Base-by-base conservation (phyloP, 768 basidiomycete species). In the Symmetrospora coprosmae region DNA sequence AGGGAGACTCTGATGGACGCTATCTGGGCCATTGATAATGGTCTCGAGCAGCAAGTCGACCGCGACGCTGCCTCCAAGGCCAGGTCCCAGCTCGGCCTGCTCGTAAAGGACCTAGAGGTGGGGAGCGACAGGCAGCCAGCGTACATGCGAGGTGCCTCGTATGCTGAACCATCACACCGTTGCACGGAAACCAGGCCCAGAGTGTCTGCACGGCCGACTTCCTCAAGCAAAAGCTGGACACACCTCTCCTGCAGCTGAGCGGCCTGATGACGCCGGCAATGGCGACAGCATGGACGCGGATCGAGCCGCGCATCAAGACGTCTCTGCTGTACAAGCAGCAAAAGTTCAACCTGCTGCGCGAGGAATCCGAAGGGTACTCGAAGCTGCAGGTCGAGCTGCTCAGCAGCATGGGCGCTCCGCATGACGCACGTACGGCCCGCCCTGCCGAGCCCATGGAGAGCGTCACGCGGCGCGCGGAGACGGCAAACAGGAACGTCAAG, bases 291-390 rank as follows among this genome's bases (percentile, higher is more conserved):
- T 58, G 55, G 55, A 58, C 17, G n/a, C 28, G 37, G 30, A 17
- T 23, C 4, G 55, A 58, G 43, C 39, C 55, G 2, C 6, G 55
- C 14, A 46, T 41, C 17, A 58, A 58, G 31, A 58, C 55, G 4
- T 31, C 40, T 16, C 28, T 58, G 33, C 43, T 58, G 5, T 92
- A 90, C 76, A 90, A 89, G 72, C 92, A 99, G 73, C 89, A 89
- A 75, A 99, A 97, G 73, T 92, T 91, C 77, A 99, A 97, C 70
- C 80, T 99, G 37, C 80, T 96, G 16, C 84, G 94, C 35, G 94
- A 99, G 74, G 87, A 94, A 68, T 90, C 90, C 0, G 92, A 97
- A 75, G 94, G 94, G 7, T 99, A 89, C 75, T 87, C 87, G 71
- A 90, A 91, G 72, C 80, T 97, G 31, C 80, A 84, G 27, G 81